Evolutionary conservation across 2,329 filamentous ascomycete genomes (phyloP), one percentile per base, ranked within the genome.

Genomic region (Paramyrothecium roridum): DNA sequence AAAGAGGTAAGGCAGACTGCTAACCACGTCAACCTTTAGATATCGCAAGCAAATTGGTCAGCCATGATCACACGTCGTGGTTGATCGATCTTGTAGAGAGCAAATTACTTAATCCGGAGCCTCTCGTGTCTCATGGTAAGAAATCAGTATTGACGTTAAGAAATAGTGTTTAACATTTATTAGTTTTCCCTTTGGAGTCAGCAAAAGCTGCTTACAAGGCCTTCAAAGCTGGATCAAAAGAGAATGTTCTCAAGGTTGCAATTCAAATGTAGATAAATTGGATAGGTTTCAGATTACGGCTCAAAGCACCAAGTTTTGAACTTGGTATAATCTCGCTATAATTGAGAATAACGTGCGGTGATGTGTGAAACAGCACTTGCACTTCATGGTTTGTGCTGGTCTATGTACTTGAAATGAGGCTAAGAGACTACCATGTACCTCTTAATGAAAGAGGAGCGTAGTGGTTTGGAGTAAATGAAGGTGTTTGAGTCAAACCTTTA

Each of bases 51-150:
- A 51, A 51, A 30, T 30, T 51, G 20, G 49, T 51, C 19, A 51
- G 49, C 49, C 49, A 51, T 19, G 49, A 51, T 20, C 49, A 51
- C 19, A 51, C 49, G 19, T 51, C 49, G 11, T 51, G 49, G 49
- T 22, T 51, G 30, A 51, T 51, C 33, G 49, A 51, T 19, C 33
- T 51, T 12, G 49, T 51, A 11, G 30, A 51, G 33, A 51, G 49
- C 19, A 16, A 21, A 3, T 30, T 51, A 3, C 30, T 51, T 10
- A 21, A 51, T 30, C 49, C 49, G 8, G 26, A 51, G 21, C 49
- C 33, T 6, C 49, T 51, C 12, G 49, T 51, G 4, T 51, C 49
- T 51, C 49, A 51, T 40, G 30, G 49, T 51, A 40, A 21, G 49
- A 21, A 17, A 6, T 40, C 21, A 40, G 10, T 2, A n/a, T n/a